A percentile compares a stretch with the other conserved stretches of the same genome.
Evolutionary conservation across 345 rosid genomes (phyloP).

Genomic region (Salix viminalis): DNA sequence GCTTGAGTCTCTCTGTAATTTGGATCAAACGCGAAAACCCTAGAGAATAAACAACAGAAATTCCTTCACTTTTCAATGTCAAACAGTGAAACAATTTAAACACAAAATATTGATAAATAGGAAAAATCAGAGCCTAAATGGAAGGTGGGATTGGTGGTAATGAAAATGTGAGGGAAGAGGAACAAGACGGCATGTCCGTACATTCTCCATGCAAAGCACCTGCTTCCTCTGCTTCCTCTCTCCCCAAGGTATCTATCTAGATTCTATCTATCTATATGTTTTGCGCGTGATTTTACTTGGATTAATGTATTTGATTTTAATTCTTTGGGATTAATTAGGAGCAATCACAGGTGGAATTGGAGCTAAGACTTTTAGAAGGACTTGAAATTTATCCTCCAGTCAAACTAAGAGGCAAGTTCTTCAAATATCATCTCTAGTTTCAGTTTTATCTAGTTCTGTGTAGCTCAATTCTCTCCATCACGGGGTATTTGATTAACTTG

Average conservation of each 20-base stretch:
- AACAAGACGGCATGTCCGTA: slow-evolving; percentile 87
- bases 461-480: background rate
- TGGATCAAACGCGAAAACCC: slow-evolving; percentile 16
- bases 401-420: slow-evolving; percentile 60
- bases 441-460: background rate
- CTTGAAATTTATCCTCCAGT: slow-evolving; percentile 86
- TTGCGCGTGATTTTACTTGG: background rate
- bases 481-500: background rate
- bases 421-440: background rate
- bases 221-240: slow-evolving; percentile 93
- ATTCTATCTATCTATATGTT: background rate
- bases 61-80: background rate
- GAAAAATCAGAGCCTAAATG: background rate
- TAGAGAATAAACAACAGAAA: background rate
- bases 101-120: background rate
- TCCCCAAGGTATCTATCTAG: slow-evolving; percentile 56
- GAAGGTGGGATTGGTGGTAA: slow-evolving; percentile 36
- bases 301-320: background rate
- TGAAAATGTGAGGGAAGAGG: slow-evolving; percentile 50
- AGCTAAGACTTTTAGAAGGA: slow-evolving; percentile 84
- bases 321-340: slow-evolving; percentile 40
- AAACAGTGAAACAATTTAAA: background rate
- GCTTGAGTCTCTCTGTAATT: background rate
- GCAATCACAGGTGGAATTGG: slow-evolving; percentile 92
- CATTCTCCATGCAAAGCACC: slow-evolving; percentile 96